Base-by-base conservation (phyloP, 371 early-diverging fungal genomes). In the Mortierella sp. region DNA sequence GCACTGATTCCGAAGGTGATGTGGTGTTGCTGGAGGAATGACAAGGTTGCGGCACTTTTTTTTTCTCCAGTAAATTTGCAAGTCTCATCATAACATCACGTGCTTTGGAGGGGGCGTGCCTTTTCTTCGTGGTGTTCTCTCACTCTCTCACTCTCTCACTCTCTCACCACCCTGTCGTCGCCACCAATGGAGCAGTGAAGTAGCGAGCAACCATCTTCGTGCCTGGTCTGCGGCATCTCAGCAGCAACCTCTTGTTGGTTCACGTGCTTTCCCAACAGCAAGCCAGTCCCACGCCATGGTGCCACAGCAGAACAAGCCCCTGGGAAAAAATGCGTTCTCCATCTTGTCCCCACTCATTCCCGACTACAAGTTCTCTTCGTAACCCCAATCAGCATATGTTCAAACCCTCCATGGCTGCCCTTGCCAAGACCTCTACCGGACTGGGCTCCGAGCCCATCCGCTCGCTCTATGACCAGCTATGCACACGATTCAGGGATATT, bases 371-470 rank as follows among this genome's bases (percentile, higher is more conserved):
- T 13, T 31, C 24, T 24, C 31, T 37, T 28, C 27, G 29, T 46
- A 4, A 19, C 47, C 34, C 54, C 56, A 34, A 53, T 17, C 28
- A 73, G 73, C 59, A 51, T 34, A 63, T 63, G 63, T 53, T 73
- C 24, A 66, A 63, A 73, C 46, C 58, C 39, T 67, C 73, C 34
- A 73, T 73, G 73, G 67, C 67, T 57, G 63, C 59, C 53, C 67
- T 73, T 40, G 67, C 73, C 34, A 67, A 66, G 43, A 40, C 73
- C 37, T 40, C 73, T 48, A 40, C 73, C 55, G 66, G 67, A 31
- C 34, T 73, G 39, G 44, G 67, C 57, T 51, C 73, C 54, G 60
- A 66, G 59, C 59, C 73, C 6, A 67, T 57, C 58, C 73, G 73
- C 48, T 66, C 67, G 21, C 67, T 73, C 47, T 73, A 73, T 28